Evolutionary conservation across 139 green algal genomes (phyloP), one percentile per base, ranked within the genome.

Genomic region (Closterium sp.): DNA sequence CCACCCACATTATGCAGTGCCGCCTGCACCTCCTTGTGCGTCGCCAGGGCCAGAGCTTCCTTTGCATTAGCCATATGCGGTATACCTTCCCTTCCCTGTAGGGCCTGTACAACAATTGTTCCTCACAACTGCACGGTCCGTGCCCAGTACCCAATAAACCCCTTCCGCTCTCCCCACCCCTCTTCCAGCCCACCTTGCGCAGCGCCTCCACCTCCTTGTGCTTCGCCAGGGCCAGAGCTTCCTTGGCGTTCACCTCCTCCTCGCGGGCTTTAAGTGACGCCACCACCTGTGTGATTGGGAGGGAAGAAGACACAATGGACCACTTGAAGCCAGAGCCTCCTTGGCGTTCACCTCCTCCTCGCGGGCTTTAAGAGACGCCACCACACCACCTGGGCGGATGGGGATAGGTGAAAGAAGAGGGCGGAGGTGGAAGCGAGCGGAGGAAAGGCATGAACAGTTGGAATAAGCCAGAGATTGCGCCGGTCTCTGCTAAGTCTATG

Each of bases 331-430:
- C 2, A 87, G 85, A 30, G n/a, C 85, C 85, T 87, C 85, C n/a
- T 87, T 87, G 13, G 85, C 85, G 85, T 87, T 87, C 85, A 87
- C 85, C 85, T 87, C 85, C 85, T 87, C 85, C 85, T 87, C 85
- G 9, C 85, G n/a, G 28, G 85, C 85, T 31, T 87, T 87, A 21
- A 32, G 28, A 0, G 85, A 32, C 9, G 85, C 85, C n/a, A 87
- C 28, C n/a, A n/a, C n/a, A n/a, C n/a, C 85, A 87, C 85, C 85
- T 87, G 85, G 19, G 17, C 3, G 13, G 2, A 2, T 27, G 17
- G 62, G 62, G n/a, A n/a, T n/a, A n/a, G n/a, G n/a, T n/a, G n/a
- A n/a, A n/a, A n/a, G n/a, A n/a, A n/a, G n/a, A n/a, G n/a, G n/a
- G n/a, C n/a, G n/a, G n/a, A n/a, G n/a, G n/a, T n/a, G n/a, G n/a